A percentile compares a stretch with the other conserved stretches of the same genome.
Evolutionary conservation across 441 rosid species (phyloP).

Genomic region (Populus hybrid): DNA sequence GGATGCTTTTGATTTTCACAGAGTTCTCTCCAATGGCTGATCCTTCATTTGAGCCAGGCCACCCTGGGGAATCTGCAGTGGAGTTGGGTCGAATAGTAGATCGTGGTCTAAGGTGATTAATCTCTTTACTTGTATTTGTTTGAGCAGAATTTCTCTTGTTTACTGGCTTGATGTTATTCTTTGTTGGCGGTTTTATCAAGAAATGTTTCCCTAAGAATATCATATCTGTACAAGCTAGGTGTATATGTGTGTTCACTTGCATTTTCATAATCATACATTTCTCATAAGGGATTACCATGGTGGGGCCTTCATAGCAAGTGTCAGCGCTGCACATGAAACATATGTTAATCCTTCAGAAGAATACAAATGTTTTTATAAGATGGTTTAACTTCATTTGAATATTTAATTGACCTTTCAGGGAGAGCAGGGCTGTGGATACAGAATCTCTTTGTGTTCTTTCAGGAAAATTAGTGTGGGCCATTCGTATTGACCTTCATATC

Average conservation of each 20-base stretch:
- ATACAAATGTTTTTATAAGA: neutral
- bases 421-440: constrained; percentile 92
- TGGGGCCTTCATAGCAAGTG: neutral
- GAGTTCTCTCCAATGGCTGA: constrained; percentile 99
- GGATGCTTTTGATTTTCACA: constrained; percentile 65
- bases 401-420: constrained; percentile 53
- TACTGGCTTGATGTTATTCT: neutral
- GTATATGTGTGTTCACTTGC: neutral
- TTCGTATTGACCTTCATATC: constrained; percentile 89
- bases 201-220: neutral
- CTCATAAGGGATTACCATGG: neutral
- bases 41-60: constrained; percentile 93
- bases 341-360: neutral
- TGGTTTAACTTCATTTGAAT: constrained; percentile 1
- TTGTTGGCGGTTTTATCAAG: neutral
- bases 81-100: constrained; percentile 88
- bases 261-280: neutral
- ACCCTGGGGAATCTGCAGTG: constrained; percentile 81
- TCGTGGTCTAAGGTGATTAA: constrained; percentile 78
- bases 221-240: neutral
- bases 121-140: neutral
- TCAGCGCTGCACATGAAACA: neutral
- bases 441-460: constrained; percentile 91
- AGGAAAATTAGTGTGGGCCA: constrained; percentile 91
- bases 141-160: neutral